phyloP scores from a whole-genome alignment of 2,329 filamentous ascomycete genomes.

The Cryphonectria radicalis region DNA sequence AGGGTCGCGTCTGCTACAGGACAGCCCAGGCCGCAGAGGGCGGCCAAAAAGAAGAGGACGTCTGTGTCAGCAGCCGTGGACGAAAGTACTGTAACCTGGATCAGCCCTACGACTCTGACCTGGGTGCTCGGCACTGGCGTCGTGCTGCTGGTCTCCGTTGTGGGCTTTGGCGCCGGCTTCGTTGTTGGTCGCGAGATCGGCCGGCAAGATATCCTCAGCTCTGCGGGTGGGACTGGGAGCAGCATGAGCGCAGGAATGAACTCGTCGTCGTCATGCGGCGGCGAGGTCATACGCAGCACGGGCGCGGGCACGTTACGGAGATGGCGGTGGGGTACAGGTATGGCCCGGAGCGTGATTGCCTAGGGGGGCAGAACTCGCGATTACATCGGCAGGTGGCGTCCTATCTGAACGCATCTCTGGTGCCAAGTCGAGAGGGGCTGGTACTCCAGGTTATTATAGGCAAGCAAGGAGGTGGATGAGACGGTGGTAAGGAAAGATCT shows the following conservation, averaged over 20 bases:
- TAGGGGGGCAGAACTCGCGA: slow-evolving; percentile 30
- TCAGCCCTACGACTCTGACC: slow-evolving; percentile 64
- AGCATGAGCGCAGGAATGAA: slow-evolving; percentile 43
- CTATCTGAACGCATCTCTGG: not conserved
- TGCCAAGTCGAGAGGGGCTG: not conserved
- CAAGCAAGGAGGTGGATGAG: not conserved
- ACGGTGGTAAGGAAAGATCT: not conserved
- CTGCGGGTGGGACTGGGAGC: slow-evolving; percentile 43
- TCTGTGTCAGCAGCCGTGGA: slow-evolving; percentile 41
- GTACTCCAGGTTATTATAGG: not conserved
- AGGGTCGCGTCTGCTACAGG: slow-evolving; percentile 43
- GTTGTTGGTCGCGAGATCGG: slow-evolving; percentile 70
- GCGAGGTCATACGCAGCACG: slow-evolving; percentile 55
- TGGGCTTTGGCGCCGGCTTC: slow-evolving; percentile 71
- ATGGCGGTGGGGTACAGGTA: slow-evolving; percentile 57
- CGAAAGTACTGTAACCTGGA: slow-evolving; percentile 43
- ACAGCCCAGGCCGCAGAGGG: slow-evolving; percentile 46
- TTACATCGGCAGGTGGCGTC: not conserved
- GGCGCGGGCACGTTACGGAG: slow-evolving; percentile 53
- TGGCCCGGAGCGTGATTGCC: slow-evolving; percentile 56
- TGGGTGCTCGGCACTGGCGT: slow-evolving; percentile 71
- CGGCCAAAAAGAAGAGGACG: slow-evolving; percentile 64
- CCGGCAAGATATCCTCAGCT: slow-evolving; percentile 59
- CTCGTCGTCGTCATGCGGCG: slow-evolving; percentile 53
- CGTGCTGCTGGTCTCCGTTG: slow-evolving; percentile 68